These are phyloP conservation scores for Acanthamoeba triangularis DNA, from an alignment of 208 protist genomes.

Conservation along the genomic window DNA sequence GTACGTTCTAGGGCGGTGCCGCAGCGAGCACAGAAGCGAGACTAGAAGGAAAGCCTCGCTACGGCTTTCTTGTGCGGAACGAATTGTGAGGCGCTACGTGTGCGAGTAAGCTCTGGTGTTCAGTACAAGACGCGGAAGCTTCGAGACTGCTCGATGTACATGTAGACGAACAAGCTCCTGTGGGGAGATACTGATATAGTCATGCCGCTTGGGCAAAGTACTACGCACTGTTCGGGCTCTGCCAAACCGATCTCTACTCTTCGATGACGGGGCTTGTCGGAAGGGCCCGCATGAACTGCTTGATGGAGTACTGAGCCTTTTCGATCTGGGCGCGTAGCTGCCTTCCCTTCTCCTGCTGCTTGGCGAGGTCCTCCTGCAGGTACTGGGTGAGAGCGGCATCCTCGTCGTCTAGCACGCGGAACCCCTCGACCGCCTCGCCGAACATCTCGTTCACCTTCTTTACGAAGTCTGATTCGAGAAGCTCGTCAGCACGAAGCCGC, in stretches of 20 bases:
- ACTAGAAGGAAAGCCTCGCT: not conserved
- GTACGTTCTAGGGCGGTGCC: not conserved
- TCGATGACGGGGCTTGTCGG: not conserved
- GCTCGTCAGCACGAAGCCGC: not conserved
- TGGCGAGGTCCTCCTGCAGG: constrained; percentile 18
- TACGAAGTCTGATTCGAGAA: not conserved
- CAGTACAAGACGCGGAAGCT: no score
- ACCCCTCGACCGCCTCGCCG: constrained; percentile 10
- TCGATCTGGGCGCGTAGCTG: constrained; percentile 40
- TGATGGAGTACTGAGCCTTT: constrained; percentile 43
- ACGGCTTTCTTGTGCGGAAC: no score
- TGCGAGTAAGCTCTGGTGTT: no score
- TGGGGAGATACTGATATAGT: not conserved
- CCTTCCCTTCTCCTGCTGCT: constrained; percentile 43
- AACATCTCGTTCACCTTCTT: constrained; percentile 69
- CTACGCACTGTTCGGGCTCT: no score
- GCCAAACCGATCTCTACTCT: not conserved
- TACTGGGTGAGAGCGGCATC: constrained; percentile 32
- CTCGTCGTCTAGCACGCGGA: constrained; percentile 11
- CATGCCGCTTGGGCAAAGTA: not conserved
- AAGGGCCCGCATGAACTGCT: constrained; percentile 55
- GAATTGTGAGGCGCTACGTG: no score
- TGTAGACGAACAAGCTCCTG: not conserved
- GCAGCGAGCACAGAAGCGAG: not conserved
- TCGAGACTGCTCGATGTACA: no score